Percentiles rank a stretch among this genome's conserved stretches.
phyloP scores from a whole-genome alignment of 169 alveolate genomes.

The Nephromyces sp. region DNA sequence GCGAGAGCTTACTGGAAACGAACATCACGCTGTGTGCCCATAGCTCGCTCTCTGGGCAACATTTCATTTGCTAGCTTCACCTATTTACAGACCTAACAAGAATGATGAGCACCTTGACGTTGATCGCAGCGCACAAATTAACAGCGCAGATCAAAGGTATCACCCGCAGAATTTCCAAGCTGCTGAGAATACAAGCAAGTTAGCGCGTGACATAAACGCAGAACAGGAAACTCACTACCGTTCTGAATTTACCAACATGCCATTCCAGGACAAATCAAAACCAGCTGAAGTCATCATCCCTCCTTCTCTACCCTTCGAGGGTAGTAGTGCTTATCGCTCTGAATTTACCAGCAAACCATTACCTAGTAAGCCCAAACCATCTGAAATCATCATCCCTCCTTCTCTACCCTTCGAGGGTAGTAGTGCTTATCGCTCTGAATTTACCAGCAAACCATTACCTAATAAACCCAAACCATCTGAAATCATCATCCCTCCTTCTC shows the following conservation, averaged over 20 bases:
- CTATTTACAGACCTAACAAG: no score
- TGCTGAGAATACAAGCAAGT: no score
- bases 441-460: not conserved
- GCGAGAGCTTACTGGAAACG: no score
- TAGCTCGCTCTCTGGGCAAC: no score
- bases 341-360: not conserved
- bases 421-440: not conserved
- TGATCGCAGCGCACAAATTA: no score
- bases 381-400: not conserved
- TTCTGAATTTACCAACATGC: constrained; percentile 45
- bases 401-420: not conserved
- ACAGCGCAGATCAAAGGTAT: no score
- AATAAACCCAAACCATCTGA: constrained; percentile 17
- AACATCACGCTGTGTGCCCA: no score
- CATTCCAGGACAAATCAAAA: constrained; percentile 31
- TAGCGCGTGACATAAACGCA: no score
- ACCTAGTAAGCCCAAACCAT: not conserved
- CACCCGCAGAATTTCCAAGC: no score
- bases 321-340: constrained; percentile 24
- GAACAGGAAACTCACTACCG: constrained; percentile 40
- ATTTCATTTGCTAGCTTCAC: no score
- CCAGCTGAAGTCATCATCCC: constrained; percentile 23
- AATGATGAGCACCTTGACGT: no score
- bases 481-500: constrained; percentile 24
- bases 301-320: constrained; percentile 38